Conservation (phyloP, 2,329 filamentous ascomycete genomes). For the Graphilbum fragrans region DNA sequence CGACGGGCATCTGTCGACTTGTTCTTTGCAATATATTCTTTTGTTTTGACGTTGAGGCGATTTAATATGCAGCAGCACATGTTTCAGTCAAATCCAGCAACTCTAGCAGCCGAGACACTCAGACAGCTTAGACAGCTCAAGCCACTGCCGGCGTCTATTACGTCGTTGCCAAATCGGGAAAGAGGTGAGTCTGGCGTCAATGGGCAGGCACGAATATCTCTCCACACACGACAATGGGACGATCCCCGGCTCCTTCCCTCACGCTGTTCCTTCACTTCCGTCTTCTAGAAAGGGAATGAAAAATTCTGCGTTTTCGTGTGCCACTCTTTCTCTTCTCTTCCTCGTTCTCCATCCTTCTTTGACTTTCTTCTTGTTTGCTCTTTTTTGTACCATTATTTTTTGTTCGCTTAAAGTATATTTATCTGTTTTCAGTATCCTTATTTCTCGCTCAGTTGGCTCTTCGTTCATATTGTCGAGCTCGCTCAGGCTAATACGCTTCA, state of each 20-base stretch:
- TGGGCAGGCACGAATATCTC: too few species aligned
- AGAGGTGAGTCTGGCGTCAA: too few species aligned
- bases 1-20: too few species aligned
- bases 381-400: neutral
- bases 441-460: neutral
- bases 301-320: neutral
- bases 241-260: neutral
- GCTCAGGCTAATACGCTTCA: too few species aligned
- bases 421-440: neutral
- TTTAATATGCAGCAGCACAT: too few species aligned
- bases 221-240: neutral
- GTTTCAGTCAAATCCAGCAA: too few species aligned
- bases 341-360: neutral
- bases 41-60: too few species aligned
- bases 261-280: neutral
- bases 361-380: neutral
- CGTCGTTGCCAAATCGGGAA: neutral
- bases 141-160: too few species aligned
- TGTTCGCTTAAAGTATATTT: neutral
- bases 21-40: too few species aligned
- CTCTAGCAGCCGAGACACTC: too few species aligned
- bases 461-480: neutral
- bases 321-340: neutral
- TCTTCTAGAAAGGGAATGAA: slow-evolving; percentile 1
- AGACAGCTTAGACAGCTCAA: too few species aligned